Evolutionary conservation across 2,329 filamentous ascomycete genomes (phyloP), one percentile per base, ranked within the genome.

Genomic region (Cyclaneusma minus): DNA sequence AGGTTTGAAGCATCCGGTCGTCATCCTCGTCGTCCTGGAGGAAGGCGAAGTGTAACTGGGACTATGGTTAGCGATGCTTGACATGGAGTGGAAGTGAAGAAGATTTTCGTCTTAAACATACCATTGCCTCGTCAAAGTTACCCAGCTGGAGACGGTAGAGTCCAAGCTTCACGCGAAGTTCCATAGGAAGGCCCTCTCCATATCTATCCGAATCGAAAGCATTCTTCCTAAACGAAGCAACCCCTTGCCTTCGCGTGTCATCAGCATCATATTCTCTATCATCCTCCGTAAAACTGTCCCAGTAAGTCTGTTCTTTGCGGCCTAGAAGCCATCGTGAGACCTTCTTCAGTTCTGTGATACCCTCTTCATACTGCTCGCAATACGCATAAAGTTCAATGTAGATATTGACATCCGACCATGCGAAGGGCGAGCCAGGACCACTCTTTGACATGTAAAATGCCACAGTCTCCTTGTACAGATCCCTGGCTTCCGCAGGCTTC

Each of bases 181-280:
- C 84, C 4, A 85, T 49, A 1, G 85, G 87, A 20, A 94, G 56
- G 2, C 73, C 70, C 20, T 63, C 50, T 0, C 82, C 84, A 47
- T 93, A 93, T 1, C 63, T 55, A 5, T 62, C 56, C 4, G 52
- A 43, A 2, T 63, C 56, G 44, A 68, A 69, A 22, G 50, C 51
- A 3, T 54, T 61, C 4, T 62, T 55, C 6, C 60, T 50, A 45
- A 78, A 93, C 2, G 64, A 64, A 3, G 64, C 49, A 4, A 80
- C 62, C 30, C 62, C 51, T 2, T 57, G 48, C 30, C 85, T 71
- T 33, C 89, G 74, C 12, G 64, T 59, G 42, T 83, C 69, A 22
- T 74, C 64, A 4, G 66, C 52, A 47, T 98, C 89, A 70, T 84
- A 98, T 52, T 98, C 89, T 30, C 84, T 66, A 47, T 93, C 84